Base-by-base conservation (phyloP, 2,329 filamentous ascomycete species). In the Fusarium begoniae region DNA sequence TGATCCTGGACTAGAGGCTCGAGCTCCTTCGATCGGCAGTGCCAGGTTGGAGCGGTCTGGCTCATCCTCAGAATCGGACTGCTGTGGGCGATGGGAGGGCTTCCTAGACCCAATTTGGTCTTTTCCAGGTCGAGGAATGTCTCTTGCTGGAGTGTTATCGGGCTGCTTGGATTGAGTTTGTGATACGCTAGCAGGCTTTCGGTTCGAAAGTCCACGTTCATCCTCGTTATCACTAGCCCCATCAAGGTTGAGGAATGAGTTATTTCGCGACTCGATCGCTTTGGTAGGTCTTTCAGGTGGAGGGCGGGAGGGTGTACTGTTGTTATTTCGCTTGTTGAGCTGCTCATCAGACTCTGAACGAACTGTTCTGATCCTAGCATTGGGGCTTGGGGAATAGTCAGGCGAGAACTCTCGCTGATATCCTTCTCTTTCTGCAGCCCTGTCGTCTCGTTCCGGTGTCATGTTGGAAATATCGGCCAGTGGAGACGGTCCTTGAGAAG, bases 301-400 rank as follows among this genome's bases (percentile, higher is more conserved):
- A 18, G 79, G 75, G 35, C 81, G 77, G 8, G 79, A 81, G 5
- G 85, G 83, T 1, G 83, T 84, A 12, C 82, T 81, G 43, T 70
- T 84, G 12, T 82, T 81, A 47, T 69, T 69, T 38, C 53, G 71
- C 41, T 67, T 63, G 43, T 58, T 40, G 44, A 61, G 54, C 40
- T 78, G 72, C 53, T 78, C 72, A 20, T 81, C 81, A 15, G 85
- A 84, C 43, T 84, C 85, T 10, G 86, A 83, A 61, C 86, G 85
- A 41, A 93, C 89, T n/a, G 88, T 83, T 61, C 91, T 89, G 45
- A 94, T 93, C n/a, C 90, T 90, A 35, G 93, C 91, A 79, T 90
- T 92, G 44, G 90, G 89, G 70, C 91, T 90, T 18, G 92, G 92
- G 51, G 92, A 91, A 80, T 95, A 95, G 60, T 92, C 91, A 18